phyloP scores from a whole-genome alignment of 495 filamentous ascomycete species.

The Aspergillus affinis region DNA sequence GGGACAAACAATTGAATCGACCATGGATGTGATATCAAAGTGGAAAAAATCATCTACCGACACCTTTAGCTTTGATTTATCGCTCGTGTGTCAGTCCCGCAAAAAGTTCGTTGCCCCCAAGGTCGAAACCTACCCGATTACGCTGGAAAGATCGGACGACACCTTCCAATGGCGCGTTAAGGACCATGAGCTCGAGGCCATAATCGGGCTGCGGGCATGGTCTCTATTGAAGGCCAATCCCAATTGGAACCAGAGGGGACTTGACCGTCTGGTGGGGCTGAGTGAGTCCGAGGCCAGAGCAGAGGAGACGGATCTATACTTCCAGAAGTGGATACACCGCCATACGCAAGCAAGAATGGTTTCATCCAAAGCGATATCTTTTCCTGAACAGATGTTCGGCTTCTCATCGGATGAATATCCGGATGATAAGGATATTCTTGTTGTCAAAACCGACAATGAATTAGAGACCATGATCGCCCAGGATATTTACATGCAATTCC shows the following conservation, averaged over 20 bases:
- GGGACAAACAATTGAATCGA: slow-evolving; percentile 28
- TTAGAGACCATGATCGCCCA: slow-evolving; percentile 37
- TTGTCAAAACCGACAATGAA: slow-evolving; percentile 23
- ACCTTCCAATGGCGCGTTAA: slow-evolving; percentile 31
- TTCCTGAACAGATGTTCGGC: slow-evolving; percentile 26
- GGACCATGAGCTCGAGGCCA: slow-evolving; percentile 31
- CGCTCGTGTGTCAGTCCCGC: slow-evolving; percentile 19
- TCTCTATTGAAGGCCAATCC: slow-evolving; percentile 29
- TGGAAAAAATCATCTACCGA: slow-evolving; percentile 21
- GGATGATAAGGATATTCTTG: slow-evolving; percentile 23
- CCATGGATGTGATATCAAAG: slow-evolving; percentile 33
- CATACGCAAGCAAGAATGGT: slow-evolving; percentile 30
- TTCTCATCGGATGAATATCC: slow-evolving; percentile 10
- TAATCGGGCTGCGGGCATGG: slow-evolving; percentile 37
- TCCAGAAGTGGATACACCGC: slow-evolving; percentile 42
- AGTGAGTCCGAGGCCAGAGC: slow-evolving; percentile 19
- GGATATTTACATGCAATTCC: slow-evolving; percentile 38
- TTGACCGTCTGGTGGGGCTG: slow-evolving; percentile 32
- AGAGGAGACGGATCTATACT: slow-evolving; percentile 30
- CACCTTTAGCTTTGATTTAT: slow-evolving; percentile 20
- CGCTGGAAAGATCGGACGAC: slow-evolving; percentile 24
- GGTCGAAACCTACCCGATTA: slow-evolving; percentile 20
- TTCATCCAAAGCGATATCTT: slow-evolving; percentile 20
- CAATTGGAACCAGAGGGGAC: slow-evolving; percentile 15
- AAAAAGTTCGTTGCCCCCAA: slow-evolving; percentile 2